Percentiles rank a stretch among this genome's conserved stretches.
Conservation (phyloP, 164 flowering plant genomes). For the Macadamia integrifolia region DNA sequence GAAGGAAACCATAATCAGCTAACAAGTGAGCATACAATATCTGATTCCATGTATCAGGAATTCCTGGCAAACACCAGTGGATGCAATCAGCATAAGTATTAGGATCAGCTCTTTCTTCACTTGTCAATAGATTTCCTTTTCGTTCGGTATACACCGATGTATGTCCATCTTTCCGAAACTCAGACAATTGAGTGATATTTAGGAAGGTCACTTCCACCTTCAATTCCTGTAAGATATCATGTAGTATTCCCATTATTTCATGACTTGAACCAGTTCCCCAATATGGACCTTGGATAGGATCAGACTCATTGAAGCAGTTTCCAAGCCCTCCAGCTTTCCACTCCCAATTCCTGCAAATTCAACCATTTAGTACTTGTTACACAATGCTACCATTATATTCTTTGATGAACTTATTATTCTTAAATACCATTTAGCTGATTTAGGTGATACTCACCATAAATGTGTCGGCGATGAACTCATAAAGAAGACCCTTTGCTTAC, state of each 20-base stretch:
- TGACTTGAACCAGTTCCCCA: slow-evolving; percentile 83
- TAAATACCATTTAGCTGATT: background rate
- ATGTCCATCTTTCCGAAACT: slow-evolving; percentile 80
- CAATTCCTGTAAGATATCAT: slow-evolving; percentile 32
- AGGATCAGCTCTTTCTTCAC: slow-evolving; percentile 68
- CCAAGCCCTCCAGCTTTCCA: slow-evolving; percentile 69
- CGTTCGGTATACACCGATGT: slow-evolving; percentile 73
- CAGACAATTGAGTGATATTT: slow-evolving; percentile 85
- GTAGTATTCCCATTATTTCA: slow-evolving; percentile 55
- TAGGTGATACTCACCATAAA: slow-evolving; percentile 51
- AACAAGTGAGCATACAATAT: slow-evolving; percentile 68
- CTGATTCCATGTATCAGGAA: slow-evolving; percentile 97
- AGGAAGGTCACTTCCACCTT: slow-evolving; percentile 50
- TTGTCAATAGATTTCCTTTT: slow-evolving; percentile 78
- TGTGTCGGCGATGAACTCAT: slow-evolving; percentile 91
- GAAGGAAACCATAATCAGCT: slow-evolving; percentile 15
- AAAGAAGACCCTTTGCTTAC: slow-evolving; percentile 65
- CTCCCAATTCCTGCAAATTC: slow-evolving; percentile 74
- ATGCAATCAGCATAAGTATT: slow-evolving; percentile 79
- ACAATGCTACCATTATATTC: background rate
- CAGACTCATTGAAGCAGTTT: slow-evolving; percentile 75
- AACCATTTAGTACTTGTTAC: background rate
- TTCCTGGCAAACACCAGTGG: slow-evolving; percentile 96
- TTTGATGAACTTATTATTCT: background rate
- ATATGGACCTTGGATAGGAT: slow-evolving; percentile 55